Conservation (phyloP, 306 rosid species). For the Luffa acutangula region DNA sequence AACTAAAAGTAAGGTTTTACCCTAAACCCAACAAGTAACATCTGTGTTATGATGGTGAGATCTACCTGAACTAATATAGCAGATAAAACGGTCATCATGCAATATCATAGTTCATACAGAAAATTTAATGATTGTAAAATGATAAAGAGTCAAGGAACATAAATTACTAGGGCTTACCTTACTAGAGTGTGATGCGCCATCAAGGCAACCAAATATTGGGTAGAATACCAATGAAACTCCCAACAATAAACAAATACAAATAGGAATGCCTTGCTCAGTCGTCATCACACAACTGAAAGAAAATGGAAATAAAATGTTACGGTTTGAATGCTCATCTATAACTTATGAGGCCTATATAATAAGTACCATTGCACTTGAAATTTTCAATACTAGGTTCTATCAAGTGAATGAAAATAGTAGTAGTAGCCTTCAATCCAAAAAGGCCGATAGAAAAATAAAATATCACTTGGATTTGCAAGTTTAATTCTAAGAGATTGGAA, state of each 20-base stretch:
- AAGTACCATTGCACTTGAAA: not conserved
- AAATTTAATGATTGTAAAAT: not conserved
- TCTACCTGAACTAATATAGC: not conserved
- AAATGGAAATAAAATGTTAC: not conserved
- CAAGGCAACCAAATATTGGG: slow-evolving; percentile 21
- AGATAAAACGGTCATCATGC: not conserved
- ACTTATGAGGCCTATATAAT: not conserved
- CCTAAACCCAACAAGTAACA: not conserved
- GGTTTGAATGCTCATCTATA: not conserved
- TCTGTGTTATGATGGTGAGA: not conserved
- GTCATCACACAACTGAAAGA: not conserved
- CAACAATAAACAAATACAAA: slow-evolving; percentile 15
- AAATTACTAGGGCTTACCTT: slow-evolving; percentile 32
- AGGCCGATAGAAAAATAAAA: not conserved
- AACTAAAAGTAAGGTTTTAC: not conserved
- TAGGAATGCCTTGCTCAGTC: not conserved
- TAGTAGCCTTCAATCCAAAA: not conserved
- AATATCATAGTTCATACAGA: not conserved
- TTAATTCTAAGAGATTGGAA: not conserved
- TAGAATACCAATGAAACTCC: slow-evolving; percentile 26
- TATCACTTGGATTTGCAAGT: not conserved
- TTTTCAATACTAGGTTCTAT: not conserved
- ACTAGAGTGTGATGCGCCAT: slow-evolving; percentile 25
- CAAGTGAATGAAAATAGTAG: not conserved
- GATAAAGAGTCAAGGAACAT: not conserved